These are phyloP conservation scores for Penicillium riverlandense DNA, from an alignment of 495 filamentous ascomycete genomes.

Conservation along the genomic window DNA sequence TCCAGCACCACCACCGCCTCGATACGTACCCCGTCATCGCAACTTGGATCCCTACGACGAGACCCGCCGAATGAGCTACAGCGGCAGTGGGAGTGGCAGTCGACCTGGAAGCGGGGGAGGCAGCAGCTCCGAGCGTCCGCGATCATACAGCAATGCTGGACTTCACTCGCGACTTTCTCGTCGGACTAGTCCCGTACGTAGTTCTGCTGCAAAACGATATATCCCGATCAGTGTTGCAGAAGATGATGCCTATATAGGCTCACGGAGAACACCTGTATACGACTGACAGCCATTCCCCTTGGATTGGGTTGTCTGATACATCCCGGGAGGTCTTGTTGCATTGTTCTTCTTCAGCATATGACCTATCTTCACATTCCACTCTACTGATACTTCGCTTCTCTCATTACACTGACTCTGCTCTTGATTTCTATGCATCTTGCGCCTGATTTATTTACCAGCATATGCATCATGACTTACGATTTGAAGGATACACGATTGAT, in stretches of 20 bases:
- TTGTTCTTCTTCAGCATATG: neutral
- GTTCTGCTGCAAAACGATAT: slow-evolving; percentile 13
- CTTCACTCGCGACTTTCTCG: slow-evolving; percentile 4
- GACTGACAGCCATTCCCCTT: neutral
- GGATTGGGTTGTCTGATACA: too few species aligned
- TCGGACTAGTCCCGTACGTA: slow-evolving; percentile 9
- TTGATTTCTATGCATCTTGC: too few species aligned
- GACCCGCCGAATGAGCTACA: slow-evolving; percentile 17
- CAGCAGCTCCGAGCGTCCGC: slow-evolving; percentile 19
- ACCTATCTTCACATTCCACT: neutral
- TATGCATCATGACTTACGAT: too few species aligned
- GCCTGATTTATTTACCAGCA: too few species aligned
- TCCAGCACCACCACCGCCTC: slow-evolving; percentile 11
- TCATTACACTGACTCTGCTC: neutral
- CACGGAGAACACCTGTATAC: slow-evolving; percentile 12
- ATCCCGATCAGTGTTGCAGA: slow-evolving; percentile 9
- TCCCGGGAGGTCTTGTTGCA: neutral
- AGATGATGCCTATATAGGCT: slow-evolving; percentile 6
- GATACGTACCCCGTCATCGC: slow-evolving; percentile 10
- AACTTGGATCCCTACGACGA: slow-evolving; percentile 12
- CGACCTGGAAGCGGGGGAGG: slow-evolving; percentile 14
- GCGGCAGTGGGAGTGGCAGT: slow-evolving; percentile 13
- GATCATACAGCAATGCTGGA: slow-evolving; percentile 17
- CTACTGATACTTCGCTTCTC: neutral
- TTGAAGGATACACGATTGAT: too few species aligned